Evolutionary conservation across 441 rosid species (phyloP), one percentile per base, ranked within the genome.

Genomic region (Melastoma candidum): DNA sequence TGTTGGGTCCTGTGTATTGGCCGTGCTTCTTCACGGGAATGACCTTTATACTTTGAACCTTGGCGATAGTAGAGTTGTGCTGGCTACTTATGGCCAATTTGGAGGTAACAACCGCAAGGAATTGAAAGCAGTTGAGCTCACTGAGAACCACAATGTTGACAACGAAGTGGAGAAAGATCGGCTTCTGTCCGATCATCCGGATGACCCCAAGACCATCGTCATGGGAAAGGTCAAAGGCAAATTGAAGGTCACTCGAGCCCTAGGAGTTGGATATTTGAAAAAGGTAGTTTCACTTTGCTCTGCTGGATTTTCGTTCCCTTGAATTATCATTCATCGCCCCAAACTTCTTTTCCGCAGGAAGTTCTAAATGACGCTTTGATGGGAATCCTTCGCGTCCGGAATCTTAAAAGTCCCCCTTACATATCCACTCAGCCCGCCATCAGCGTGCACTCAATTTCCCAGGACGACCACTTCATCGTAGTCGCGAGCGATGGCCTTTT

Each of bases 251-350:
- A 82, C 98, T 44, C 88, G 97, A 62, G 98, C 97, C 48, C 56
- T 85, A 10, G 97, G 98, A 58, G 98, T 86, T 58, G 95, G 95
- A 60, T 88, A 85, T 86, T 68, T 93, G 47, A 93, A 93, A 68
- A 85, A 84, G 94, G 98, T 92, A 57, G 1, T 48, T 53, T 22
- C 12, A 4, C 17, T 49, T 51, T 12, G 58, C 36, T 7, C 26
- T 53, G 50, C 6, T 11, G 57, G 12, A 2, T 2, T 27, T 9
- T 52, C 36, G 45, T 32, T 12, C 36, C 14, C 14, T 52, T 52
- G 26, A 32, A 22, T 52, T 9, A 0, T 51, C 17, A 7, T 13
- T 12, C 43, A 26, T 8, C 43, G 36, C 44, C 2, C 27, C 22
- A 17, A 17, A 1, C 8, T 12, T 43, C 29, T 36, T 58, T 17